These are phyloP conservation scores for Huntiella bhutanensis DNA, from an alignment of 2,329 filamentous ascomycete species.

Conservation along the genomic window DNA sequence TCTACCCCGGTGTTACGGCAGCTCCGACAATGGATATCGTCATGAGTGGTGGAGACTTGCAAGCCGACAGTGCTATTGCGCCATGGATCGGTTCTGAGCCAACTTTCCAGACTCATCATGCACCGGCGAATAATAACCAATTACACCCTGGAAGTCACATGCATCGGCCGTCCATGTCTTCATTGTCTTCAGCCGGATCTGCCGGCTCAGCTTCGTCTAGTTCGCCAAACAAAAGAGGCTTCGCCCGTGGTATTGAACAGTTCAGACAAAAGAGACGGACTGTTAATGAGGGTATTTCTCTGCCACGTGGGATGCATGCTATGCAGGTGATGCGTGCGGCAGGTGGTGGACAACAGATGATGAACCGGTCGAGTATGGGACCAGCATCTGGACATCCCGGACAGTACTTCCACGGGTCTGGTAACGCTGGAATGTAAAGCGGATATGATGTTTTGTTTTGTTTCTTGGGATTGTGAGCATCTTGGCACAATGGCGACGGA, in stretches of 20 bases:
- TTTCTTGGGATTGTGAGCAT: neutral
- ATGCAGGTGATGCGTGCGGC: too few species aligned
- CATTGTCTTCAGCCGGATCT: neutral
- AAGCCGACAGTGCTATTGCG: constrained; percentile 4
- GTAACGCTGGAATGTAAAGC: neutral
- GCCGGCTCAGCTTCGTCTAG: constrained; percentile 8
- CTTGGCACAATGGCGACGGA: neutral
- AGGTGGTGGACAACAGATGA: too few species aligned
- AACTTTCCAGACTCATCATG: neutral
- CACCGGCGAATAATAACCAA: neutral
- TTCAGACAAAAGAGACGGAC: constrained; percentile 13
- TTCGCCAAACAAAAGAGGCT: constrained; percentile 11
- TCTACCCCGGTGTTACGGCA: constrained; percentile 5
- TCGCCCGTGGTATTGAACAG: constrained; percentile 14
- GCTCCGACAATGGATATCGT: constrained; percentile 8
- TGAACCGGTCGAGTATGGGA: neutral
- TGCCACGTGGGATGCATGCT: constrained; percentile 6
- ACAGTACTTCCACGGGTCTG: neutral
- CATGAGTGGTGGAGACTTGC: constrained; percentile 4
- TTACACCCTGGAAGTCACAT: constrained; percentile 5
- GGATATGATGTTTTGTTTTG: neutral
- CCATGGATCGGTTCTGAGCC: constrained; percentile 7
- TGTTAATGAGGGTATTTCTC: constrained; percentile 4
- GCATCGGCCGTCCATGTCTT: constrained; percentile 4
- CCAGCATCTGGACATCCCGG: neutral